Evolutionary conservation across 305 asterid species (phyloP).

Genomic region (Solanum hybrid): DNA sequence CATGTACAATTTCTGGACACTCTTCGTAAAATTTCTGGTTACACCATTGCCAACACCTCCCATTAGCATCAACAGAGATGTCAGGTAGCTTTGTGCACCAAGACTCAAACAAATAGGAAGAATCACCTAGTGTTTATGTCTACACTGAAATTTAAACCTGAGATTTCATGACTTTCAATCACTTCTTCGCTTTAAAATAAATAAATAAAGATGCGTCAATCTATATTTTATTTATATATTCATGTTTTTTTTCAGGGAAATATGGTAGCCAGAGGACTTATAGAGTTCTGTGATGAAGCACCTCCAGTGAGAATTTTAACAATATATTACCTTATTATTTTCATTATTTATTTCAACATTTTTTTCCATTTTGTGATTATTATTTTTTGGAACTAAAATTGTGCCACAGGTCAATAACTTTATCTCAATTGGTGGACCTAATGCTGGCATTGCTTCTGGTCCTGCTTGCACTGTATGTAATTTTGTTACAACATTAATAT

Average conservation of each 20-base stretch:
- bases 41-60: too few relatives aligned
- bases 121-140: too few relatives aligned
- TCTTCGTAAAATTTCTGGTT: too few relatives aligned
- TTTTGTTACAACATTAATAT: background rate
- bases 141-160: too few relatives aligned
- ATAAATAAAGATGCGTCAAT: background rate
- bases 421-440: constrained; percentile 21
- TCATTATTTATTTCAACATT: background rate
- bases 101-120: accelerated
- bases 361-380: background rate
- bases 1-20: too few relatives aligned
- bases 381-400: background rate
- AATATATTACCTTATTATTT: background rate
- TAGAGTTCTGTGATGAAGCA: constrained; percentile 15
- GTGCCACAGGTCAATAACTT: constrained; percentile 9
- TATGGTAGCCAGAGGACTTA: constrained; percentile 16
- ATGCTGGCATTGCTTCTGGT: constrained; percentile 16
- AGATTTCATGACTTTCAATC: background rate
- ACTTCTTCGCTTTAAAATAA: too few relatives aligned
- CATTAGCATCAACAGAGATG: too few relatives aligned
- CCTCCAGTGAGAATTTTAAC: constrained; percentile 11
- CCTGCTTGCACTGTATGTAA: constrained; percentile 5
- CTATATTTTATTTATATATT: background rate
- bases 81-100: background rate
- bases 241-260: constrained; percentile 1